Conservation (phyloP, 495 filamentous ascomycete species). For the Filosporella fistucella region DNA sequence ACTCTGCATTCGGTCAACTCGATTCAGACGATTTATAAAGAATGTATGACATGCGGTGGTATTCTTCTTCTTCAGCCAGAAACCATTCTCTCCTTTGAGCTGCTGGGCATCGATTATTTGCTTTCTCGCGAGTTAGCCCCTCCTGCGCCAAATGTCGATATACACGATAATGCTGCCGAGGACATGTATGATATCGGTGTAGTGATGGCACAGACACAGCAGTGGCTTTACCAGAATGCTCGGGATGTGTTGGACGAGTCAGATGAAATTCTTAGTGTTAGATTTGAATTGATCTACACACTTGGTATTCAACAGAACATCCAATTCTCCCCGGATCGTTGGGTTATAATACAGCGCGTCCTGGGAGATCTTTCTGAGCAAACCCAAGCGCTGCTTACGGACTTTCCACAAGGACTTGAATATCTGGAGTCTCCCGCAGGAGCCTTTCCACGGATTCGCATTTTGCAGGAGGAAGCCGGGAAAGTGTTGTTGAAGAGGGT, state of each 20-base stretch:
- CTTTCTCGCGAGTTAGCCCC: conserved; percentile 21
- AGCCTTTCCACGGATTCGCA: conserved; percentile 12
- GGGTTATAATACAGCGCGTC: conserved; percentile 53
- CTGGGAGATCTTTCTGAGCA: conserved; percentile 35
- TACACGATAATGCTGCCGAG: too few species aligned
- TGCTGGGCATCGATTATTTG: conserved; percentile 56
- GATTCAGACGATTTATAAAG: conserved; percentile 36
- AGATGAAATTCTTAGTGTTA: conserved; percentile 58
- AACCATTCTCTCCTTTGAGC: conserved; percentile 63
- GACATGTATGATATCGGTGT: conserved; percentile 23
- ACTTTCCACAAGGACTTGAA: conserved; percentile 13
- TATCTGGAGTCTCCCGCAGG: not conserved
- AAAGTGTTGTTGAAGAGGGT: conserved; percentile 1
- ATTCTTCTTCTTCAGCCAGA: conserved; percentile 63
- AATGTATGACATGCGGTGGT: conserved; percentile 43
- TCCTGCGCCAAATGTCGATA: too few species aligned
- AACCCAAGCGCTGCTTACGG: not conserved
- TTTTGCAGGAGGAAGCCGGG: conserved; percentile 6
- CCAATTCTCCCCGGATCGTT: conserved; percentile 55
- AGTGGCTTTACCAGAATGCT: conserved; percentile 31
- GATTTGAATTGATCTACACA: conserved; percentile 64
- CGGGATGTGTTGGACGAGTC: conserved; percentile 63
- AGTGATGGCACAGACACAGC: conserved; percentile 34
- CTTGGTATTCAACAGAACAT: conserved; percentile 51
- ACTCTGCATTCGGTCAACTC: conserved; percentile 13